Evolutionary conservation across 2,329 filamentous ascomycete species (phyloP), one percentile per base, ranked within the genome.

Genomic region (Pseudogymnoascus sp.): DNA sequence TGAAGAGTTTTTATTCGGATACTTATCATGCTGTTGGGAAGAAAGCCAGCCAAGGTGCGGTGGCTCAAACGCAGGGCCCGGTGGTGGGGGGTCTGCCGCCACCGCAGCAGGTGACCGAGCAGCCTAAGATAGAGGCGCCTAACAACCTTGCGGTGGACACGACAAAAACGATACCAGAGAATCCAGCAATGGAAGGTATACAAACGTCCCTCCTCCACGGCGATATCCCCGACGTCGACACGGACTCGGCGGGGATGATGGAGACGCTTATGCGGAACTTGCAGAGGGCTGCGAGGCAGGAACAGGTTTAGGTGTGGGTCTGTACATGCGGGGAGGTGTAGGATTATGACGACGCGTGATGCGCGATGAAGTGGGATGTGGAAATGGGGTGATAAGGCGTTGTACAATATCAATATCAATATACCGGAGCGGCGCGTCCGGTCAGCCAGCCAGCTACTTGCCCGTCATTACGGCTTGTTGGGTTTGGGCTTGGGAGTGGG

Each of bases 231-330:
- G 44, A 50, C 4, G n/a, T 50, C 8, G 44, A 50, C 44, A 50
- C 44, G 6, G 44, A 50, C 17, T 50, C 44, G 8, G 44, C 44
- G 13, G 44, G 44, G 44, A 50, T 50, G 44, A 50, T 50, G 44
- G 44, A 50, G 44, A 50, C 44, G 44, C 44, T 50, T 15, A 50
- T 50, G 44, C 44, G 44, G 26, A 50, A 50, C 44, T n/a, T 50
- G n/a, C 44, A 50, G 44, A 29, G 44, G 44, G 44, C 44, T 7
- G 44, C 44, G 4, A 9, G 44, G 44, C 44, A 50, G 24, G 44
- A 26, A 50, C 44, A 50, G 44, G 44, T 50, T 15, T 50, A 50
- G 11, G 17, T 17, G 33, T 10, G 10, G 9, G 24, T 31, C 24
- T 50, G 44, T 50, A 50, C n/a, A 50, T 50, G 44, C 24, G 37